phyloP scores from a whole-genome alignment of 1,284 basidiomycete genomes.

The Abortiporus biennis region DNA sequence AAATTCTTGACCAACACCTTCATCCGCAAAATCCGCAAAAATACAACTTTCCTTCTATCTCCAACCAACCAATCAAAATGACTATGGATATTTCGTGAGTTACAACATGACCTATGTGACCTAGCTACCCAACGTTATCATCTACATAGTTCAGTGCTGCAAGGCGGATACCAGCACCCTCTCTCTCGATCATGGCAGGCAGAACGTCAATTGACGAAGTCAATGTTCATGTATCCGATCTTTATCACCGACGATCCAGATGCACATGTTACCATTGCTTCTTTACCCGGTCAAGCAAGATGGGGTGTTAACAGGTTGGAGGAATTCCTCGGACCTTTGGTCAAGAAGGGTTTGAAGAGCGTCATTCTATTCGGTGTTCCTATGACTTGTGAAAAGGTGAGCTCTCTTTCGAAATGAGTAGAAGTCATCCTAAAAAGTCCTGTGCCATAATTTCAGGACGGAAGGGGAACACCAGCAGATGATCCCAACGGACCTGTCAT shows the following conservation, averaged over 20 bases:
- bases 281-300: conserved; percentile 81
- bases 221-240: conserved; percentile 97
- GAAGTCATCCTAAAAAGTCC: background rate
- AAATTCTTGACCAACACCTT: no score
- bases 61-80: background rate
- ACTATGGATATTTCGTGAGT: background rate
- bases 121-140: background rate
- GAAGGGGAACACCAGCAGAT: conserved; percentile 82
- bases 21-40: no score
- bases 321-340: conserved; percentile 81
- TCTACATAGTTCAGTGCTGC: conserved; percentile 71
- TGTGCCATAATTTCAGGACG: conserved; percentile 53
- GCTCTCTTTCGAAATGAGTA: background rate
- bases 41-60: no score
- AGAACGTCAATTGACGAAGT: conserved; percentile 71
- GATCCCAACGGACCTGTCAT: conserved; percentile 92
- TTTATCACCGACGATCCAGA: conserved; percentile 93
- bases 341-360: conserved; percentile 85
- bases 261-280: conserved; percentile 69
- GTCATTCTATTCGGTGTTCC: conserved; percentile 98
- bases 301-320: conserved; percentile 96
- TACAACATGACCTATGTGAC: background rate
- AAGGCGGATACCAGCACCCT: conserved; percentile 91
- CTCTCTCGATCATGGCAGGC: conserved; percentile 83
- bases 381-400: conserved; percentile 75